phyloP scores from a whole-genome alignment of 192 early-diverging fungal species.

The Backusella circina region DNA sequence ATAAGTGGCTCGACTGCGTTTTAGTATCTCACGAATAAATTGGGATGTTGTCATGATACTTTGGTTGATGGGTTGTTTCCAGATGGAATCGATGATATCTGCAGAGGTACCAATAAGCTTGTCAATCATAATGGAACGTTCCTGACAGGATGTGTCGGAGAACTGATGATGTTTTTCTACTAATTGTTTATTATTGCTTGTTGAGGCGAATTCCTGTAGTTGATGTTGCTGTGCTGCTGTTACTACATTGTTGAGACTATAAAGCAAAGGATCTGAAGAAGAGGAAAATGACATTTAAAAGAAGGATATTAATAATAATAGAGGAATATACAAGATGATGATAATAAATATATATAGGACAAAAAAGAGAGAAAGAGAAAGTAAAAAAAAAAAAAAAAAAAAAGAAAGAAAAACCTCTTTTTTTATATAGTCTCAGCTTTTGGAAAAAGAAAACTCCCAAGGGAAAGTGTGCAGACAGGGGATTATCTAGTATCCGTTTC shows the following conservation, averaged over 20 bases:
- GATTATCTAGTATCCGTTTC: background rate
- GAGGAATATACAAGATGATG: background rate
- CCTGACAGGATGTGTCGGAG: background rate
- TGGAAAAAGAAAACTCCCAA: background rate
- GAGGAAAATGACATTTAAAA: background rate
- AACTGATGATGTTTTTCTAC: constrained; percentile 10
- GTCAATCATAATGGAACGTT: constrained; percentile 14
- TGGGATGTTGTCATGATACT: constrained; percentile 45
- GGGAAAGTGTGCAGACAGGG: background rate
- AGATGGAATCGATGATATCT: constrained; percentile 27
- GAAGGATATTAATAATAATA: background rate
- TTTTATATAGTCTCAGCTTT: background rate
- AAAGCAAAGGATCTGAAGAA: background rate
- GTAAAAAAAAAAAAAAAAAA: background rate
- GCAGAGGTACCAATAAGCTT: constrained; percentile 18
- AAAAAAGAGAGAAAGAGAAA: background rate
- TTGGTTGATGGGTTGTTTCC: background rate
- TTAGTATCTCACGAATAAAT: constrained; percentile 67
- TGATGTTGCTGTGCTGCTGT: background rate
- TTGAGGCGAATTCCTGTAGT: background rate
- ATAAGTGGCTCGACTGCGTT: constrained; percentile 62
- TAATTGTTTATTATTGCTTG: background rate
- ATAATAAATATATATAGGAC: background rate
- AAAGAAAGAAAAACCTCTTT: background rate
- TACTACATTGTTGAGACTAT: background rate